These are phyloP conservation scores for Chloris gayana DNA, from an alignment of 176 grass and related monocot genomes.

Conservation along the genomic window DNA sequence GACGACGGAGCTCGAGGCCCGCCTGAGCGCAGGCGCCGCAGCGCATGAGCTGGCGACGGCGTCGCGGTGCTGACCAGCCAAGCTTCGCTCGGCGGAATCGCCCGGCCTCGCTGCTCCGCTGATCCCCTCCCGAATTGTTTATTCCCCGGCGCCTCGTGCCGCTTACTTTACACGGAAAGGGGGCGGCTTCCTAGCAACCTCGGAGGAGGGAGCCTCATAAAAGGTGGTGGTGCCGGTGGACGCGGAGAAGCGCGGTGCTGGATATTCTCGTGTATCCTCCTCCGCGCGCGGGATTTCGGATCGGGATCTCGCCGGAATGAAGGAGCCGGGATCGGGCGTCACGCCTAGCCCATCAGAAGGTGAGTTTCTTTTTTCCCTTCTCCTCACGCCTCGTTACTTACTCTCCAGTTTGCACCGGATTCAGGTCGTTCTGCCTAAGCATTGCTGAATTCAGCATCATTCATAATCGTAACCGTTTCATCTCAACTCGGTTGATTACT, in stretches of 20 bases:
- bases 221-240: neutral
- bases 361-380: conserved; percentile 4
- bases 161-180: conserved; percentile 24
- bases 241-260: neutral
- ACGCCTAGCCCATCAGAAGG: conserved; percentile 50
- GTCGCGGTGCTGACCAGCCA: neutral
- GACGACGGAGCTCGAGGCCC: neutral
- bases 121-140: conserved; percentile 15
- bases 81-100: neutral
- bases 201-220: neutral
- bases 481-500: neutral
- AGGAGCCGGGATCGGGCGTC: conserved; percentile 56
- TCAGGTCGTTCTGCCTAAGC: neutral
- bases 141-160: conserved; percentile 29
- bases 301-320: conserved; percentile 59
- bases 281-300: conserved; percentile 26
- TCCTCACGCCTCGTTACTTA: neutral
- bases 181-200: neutral
- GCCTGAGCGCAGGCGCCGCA: neutral
- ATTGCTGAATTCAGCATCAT: conserved; percentile 9
- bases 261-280: conserved; percentile 40
- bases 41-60: conserved; percentile 14
- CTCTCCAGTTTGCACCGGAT: neutral
- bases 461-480: neutral
- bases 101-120: neutral